phyloP scores from a whole-genome alignment of 805 yeast genomes.

The Candida nonsorbophila region DNA sequence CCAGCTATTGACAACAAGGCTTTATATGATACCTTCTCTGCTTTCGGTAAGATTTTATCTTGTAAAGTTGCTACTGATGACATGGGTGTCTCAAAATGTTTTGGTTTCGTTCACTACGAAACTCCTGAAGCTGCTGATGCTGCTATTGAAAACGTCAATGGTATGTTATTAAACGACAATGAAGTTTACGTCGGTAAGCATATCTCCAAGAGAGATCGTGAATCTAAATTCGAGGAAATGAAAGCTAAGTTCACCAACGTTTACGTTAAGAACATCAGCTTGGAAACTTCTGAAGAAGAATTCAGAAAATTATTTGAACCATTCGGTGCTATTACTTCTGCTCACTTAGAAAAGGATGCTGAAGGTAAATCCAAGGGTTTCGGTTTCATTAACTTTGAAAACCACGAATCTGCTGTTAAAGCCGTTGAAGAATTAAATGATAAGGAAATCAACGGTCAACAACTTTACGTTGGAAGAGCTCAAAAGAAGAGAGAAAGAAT shows the following conservation, averaged over 20 bases:
- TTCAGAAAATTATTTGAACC: slow-evolving; percentile 67
- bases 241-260: slow-evolving; percentile 94
- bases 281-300: slow-evolving; percentile 64
- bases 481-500: slow-evolving; percentile 98
- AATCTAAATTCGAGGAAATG: slow-evolving; percentile 83
- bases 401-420: slow-evolving; percentile 81
- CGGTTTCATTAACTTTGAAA: slow-evolving; percentile 89
- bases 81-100: slow-evolving; percentile 87
- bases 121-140: slow-evolving; percentile 86
- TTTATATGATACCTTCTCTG: slow-evolving; percentile 94
- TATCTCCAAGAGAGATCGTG: slow-evolving; percentile 88
- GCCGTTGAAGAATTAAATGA: slow-evolving; percentile 93
- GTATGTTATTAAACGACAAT: slow-evolving; percentile 94
- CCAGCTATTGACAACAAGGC: slow-evolving; percentile 99
- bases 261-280: slow-evolving; percentile 84
- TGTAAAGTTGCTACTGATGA: slow-evolving; percentile 97
- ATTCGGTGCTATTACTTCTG: slow-evolving; percentile 79
- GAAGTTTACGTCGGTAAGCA: slow-evolving; percentile 96
- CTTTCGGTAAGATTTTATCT: slow-evolving; percentile 92
- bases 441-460: slow-evolving; percentile 77
- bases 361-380: slow-evolving; percentile 93
- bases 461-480: slow-evolving; percentile 94
- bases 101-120: slow-evolving; percentile 97
- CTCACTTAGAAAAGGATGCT: slow-evolving; percentile 70
- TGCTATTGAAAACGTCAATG: slow-evolving; percentile 96